Evolutionary conservation across 805 yeast species (phyloP), one percentile per base, ranked within the genome.

Genomic region (Nakazawaea holstii): DNA sequence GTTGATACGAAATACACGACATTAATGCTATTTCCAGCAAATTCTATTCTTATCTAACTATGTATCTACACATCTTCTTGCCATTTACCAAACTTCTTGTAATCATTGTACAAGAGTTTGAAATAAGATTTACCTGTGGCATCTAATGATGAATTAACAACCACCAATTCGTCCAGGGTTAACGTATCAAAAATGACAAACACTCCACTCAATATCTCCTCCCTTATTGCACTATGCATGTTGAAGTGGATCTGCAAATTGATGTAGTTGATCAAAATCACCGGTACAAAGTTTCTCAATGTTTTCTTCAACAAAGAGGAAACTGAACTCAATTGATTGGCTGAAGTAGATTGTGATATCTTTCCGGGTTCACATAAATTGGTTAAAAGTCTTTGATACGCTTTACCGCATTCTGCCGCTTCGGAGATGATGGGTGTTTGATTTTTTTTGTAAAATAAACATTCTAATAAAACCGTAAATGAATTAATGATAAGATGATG

Each of bases 51-150:
- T 20, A 20, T 5, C 24, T 28, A 6, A 37, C 9, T 26, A 35
- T 29, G 28, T 6, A 26, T 14, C 38, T 44, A 44, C 10, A 39
- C 26, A 15, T 73, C 75, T 51, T 80, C 88, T 49, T 68, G 78
- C 97, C 97, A 91, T 62, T 85, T 87, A 42, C 96, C 97, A 51
- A 72, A 74, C 58, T 75, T 81, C 60, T 77, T 79, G 67, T 88
- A 92, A 52, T 84, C 87, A 7, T 78, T 77, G 56, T 86, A 88
- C 36, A 91, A 58, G 0, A 77, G 69, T 57, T 75, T 81, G 70
- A 82, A 84, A 55, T 82, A 79, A 1, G 80, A 72, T 55, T 87
- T 77, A 4, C 94, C 85, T 35, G 86, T 77, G 20, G 67, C 60
- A 55, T 92, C 96, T 55, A 90, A 65, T 6, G 82, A 73, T 3